These are phyloP conservation scores for Termitomyces sp. DNA, from an alignment of 768 basidiomycete species.

Conservation along the genomic window DNA sequence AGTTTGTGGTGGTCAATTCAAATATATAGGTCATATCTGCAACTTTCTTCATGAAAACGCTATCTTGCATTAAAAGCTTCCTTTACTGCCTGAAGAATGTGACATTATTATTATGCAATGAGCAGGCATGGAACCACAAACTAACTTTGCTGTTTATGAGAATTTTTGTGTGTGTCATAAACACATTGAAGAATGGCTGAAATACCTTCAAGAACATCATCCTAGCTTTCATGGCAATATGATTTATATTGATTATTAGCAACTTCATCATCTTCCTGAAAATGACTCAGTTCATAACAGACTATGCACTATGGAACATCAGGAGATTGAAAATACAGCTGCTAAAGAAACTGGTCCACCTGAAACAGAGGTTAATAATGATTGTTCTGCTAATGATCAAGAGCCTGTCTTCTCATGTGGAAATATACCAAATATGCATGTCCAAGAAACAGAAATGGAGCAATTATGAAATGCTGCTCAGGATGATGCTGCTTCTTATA, in stretches of 20 bases:
- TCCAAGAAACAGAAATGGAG: background rate
- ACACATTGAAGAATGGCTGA: background rate
- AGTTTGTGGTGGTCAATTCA: background rate
- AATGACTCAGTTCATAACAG: conserved; percentile 8
- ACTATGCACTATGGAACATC: conserved; percentile 1
- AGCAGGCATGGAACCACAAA: background rate
- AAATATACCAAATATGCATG: background rate
- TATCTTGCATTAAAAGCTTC: background rate
- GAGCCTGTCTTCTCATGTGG: background rate
- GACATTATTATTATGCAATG: conserved; percentile 6
- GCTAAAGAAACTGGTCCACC: conserved; percentile 5
- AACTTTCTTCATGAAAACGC: background rate
- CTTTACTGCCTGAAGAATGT: conserved; percentile 1
- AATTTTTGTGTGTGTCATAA: conserved; percentile 1
- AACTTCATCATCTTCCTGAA: conserved; percentile 9
- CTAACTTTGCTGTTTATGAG: conserved; percentile 6
- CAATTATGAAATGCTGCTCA: background rate
- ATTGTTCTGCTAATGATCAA: background rate
- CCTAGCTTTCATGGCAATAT: no score
- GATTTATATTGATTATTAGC: background rate
- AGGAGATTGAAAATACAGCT: conserved; percentile 4
- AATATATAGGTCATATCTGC: conserved; percentile 4
- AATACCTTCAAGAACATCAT: background rate
- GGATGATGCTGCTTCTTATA: background rate
- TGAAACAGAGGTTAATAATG: background rate